These are phyloP conservation scores for Agaricus sinodeliciosus DNA, from an alignment of 768 basidiomycete genomes.

Conservation along the genomic window DNA sequence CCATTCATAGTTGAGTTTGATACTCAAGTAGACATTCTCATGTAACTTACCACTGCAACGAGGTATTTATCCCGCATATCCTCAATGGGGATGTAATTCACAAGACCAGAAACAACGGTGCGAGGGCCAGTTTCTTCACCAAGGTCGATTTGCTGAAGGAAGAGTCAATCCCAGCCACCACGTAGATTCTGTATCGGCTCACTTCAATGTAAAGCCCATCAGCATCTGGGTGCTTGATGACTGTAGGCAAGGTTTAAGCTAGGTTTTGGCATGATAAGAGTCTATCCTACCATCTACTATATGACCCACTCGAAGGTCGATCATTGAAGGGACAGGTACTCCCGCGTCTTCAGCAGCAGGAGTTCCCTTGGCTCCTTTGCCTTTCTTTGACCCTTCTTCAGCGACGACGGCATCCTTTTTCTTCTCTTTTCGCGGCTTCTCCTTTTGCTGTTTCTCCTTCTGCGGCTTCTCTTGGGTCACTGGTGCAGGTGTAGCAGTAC, in stretches of 20 bases:
- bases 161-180: conserved; percentile 12
- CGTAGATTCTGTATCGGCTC: conserved; percentile 12
- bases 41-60: conserved; percentile 66
- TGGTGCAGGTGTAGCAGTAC: conserved; percentile 15
- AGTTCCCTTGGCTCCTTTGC: conserved; percentile 33
- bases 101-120: conserved; percentile 94
- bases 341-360: conserved; percentile 55
- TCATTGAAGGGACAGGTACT: conserved; percentile 93
- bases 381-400: conserved; percentile 32
- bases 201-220: conserved; percentile 97
- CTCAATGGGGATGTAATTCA: conserved; percentile 94
- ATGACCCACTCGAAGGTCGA: conserved; percentile 90
- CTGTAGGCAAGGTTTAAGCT: conserved; percentile 31
- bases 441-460: conserved; percentile 50
- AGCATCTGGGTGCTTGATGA: conserved; percentile 94
- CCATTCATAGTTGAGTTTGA: background rate
- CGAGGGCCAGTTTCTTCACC: conserved; percentile 93
- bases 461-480: conserved; percentile 24
- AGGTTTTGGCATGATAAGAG: background rate
- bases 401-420: conserved; percentile 28
- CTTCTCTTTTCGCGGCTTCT: conserved; percentile 47
- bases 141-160: conserved; percentile 80
- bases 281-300: conserved; percentile 75
- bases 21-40: background rate
- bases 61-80: conserved; percentile 82